These are phyloP conservation scores for Plantago ovata DNA, from an alignment of 257 asterid genomes.

Conservation along the genomic window DNA sequence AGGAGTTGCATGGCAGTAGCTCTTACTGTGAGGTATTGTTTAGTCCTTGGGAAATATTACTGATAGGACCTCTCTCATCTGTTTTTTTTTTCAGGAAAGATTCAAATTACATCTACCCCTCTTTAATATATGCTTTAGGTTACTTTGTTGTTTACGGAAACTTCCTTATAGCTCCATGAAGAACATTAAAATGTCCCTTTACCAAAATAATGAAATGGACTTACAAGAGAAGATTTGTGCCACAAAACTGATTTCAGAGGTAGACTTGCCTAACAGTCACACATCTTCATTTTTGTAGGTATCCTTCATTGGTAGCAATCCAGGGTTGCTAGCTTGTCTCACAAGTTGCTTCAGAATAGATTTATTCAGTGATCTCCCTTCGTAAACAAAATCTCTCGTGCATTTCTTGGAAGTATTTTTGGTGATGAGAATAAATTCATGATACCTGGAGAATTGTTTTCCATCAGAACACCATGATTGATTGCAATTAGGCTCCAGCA, in stretches of 20 bases:
- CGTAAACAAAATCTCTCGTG: background rate
- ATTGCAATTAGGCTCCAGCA: too few relatives aligned
- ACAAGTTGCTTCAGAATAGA: conserved; percentile 9
- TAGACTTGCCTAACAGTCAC: conserved; percentile 7
- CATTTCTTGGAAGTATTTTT: conserved; percentile 4
- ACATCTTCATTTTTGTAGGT: conserved; percentile 16
- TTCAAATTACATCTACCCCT: background rate
- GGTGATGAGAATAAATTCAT: background rate
- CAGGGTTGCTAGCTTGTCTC: conserved; percentile 14
- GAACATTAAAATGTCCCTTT: background rate
- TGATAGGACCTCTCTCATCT: too few relatives aligned
- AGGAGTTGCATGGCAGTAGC: conserved; percentile 74
- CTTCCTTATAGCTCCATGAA: background rate
- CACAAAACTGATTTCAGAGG: background rate
- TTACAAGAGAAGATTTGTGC: too few relatives aligned
- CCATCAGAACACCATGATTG: too few relatives aligned
- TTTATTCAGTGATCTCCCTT: conserved; percentile 13
- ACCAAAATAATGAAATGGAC: background rate
- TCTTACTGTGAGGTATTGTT: conserved; percentile 16
- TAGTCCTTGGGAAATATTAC: background rate
- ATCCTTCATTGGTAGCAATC: conserved; percentile 5
- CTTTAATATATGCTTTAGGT: background rate
- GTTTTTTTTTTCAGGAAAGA: background rate
- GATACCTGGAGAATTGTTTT: too few relatives aligned
- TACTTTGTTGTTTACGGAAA: background rate